These are phyloP conservation scores for Starmerella etchellsii DNA, from an alignment of 805 yeast species.

Conservation along the genomic window DNA sequence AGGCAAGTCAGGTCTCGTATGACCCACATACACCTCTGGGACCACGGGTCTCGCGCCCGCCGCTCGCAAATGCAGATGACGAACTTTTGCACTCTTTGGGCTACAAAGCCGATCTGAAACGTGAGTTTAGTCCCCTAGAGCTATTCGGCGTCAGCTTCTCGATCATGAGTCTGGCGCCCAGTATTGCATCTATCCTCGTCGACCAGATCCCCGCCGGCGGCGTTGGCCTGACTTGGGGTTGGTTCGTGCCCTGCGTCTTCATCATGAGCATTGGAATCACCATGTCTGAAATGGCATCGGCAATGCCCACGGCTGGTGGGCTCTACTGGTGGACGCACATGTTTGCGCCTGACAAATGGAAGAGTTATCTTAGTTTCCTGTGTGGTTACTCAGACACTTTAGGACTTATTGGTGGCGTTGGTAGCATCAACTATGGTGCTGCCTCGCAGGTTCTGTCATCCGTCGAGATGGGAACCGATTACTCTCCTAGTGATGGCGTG, in stretches of 20 bases:
- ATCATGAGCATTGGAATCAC: constrained; percentile 45
- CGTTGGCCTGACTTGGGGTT: constrained; percentile 58
- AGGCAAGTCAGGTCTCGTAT: background rate
- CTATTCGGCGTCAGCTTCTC: constrained; percentile 61
- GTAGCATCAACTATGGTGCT: constrained; percentile 59
- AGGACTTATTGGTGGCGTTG: constrained; percentile 53
- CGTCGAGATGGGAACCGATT: constrained; percentile 33
- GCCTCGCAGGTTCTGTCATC: constrained; percentile 41
- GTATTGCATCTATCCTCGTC: constrained; percentile 43
- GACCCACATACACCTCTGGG: constrained; percentile 2
- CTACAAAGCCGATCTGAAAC: constrained; percentile 52
- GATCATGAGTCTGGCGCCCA: constrained; percentile 53
- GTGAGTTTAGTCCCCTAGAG: constrained; percentile 48
- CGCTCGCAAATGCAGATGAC: constrained; percentile 21
- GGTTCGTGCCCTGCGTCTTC: constrained; percentile 47
- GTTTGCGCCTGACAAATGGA: constrained; percentile 41
- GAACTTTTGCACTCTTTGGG: constrained; percentile 40
- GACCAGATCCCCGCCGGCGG: constrained; percentile 52
- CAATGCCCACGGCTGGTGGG: constrained; percentile 69
- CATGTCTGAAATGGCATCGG: constrained; percentile 54
- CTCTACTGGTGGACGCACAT: constrained; percentile 56
- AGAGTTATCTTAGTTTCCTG: constrained; percentile 43
- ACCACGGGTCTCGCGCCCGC: background rate
- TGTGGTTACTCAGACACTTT: constrained; percentile 58
- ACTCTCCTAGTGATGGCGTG: constrained; percentile 40